These are phyloP conservation scores for Penicillium atrosanguineum DNA, from an alignment of 495 filamentous ascomycete genomes.

Conservation along the genomic window DNA sequence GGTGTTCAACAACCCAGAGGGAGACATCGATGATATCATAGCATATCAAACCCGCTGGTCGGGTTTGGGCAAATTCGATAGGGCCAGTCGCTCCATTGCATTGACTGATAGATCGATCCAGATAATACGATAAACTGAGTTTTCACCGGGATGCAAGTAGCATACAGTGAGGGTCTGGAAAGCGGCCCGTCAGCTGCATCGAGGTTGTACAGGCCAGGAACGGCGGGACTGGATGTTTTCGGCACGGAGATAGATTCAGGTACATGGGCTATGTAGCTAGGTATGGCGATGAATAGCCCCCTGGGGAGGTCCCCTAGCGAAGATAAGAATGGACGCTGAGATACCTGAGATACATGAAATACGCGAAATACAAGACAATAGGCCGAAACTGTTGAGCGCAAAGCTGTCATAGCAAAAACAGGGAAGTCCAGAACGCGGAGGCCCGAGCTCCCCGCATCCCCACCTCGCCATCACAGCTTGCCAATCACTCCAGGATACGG, in stretches of 20 bases:
- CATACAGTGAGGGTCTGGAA: not conserved
- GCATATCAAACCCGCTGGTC: not conserved
- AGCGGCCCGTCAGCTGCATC: conserved; percentile 1
- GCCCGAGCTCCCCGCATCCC: conserved; percentile 20
- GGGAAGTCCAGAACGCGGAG: conserved; percentile 9
- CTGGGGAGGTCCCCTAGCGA: too few species aligned
- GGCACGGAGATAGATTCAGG: not conserved
- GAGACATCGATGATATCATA: not conserved
- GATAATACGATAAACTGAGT: not conserved
- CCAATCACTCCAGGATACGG: not conserved
- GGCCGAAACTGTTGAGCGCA: too few species aligned
- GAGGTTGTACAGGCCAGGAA: conserved; percentile 14
- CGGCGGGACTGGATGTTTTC: conserved; percentile 1
- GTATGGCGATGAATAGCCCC: too few species aligned
- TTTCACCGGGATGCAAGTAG: conserved; percentile 2
- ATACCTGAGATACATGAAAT: too few species aligned
- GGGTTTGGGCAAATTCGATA: not conserved
- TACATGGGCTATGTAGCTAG: not conserved
- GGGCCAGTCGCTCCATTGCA: not conserved
- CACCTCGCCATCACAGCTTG: conserved; percentile 5
- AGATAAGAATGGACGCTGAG: too few species aligned
- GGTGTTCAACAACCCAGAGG: not conserved
- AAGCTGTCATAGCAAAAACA: conserved; percentile 3
- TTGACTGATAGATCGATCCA: not conserved
- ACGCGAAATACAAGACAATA: too few species aligned